Evolutionary conservation across 2,329 filamentous ascomycete genomes (phyloP), one percentile per base, ranked within the genome.

Genomic region (Balansia obtecta): DNA sequence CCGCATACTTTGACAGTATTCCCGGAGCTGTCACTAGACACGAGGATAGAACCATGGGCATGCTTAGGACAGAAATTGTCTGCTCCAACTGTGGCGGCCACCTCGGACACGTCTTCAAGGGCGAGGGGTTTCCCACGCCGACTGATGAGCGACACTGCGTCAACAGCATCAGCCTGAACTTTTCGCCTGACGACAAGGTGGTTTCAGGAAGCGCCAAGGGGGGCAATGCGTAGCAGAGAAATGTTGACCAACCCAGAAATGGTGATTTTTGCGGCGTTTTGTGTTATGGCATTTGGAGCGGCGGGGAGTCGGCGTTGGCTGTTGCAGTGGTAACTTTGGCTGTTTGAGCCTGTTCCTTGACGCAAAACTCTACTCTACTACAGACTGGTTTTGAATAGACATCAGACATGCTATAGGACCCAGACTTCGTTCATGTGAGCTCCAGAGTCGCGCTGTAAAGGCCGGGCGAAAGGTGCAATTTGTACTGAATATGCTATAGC

Each of bases 81-180:
- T 98, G 93, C 69, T 79, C 81, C 56, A 95, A 95, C 66, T 98
- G 93, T 64, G 94, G 93, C 22, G 93, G 93, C 2, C 89, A 95
- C 68, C 66, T 95, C 54, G 89, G 89, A n/a, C 89, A 95, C 72
- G 88, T 95, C 11, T 95, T 95, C 67, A 93, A 94, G 73, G 89
- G 89, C 13, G 89, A 95, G 67, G 85, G 86, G 32, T 93, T 83
- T 63, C 60, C 75, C 8, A 94, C 86, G 20, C 89, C 93, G 5
- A 97, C 90, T 18, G 85, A 98, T 65, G 93, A 98, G 79, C 78
- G 93, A 54, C 93, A 98, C 71, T 98, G 93, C 63, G 93, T 98
- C 52, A 98, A 97, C 65, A 93, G 88, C 62, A 71, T 97, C 49
- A 94, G 87, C 64, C 72, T 97, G 68, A 93, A 82, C 59, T 97